These are phyloP conservation scores for Solanum sejunctum DNA, from an alignment of 257 asterid species.

Conservation along the genomic window DNA sequence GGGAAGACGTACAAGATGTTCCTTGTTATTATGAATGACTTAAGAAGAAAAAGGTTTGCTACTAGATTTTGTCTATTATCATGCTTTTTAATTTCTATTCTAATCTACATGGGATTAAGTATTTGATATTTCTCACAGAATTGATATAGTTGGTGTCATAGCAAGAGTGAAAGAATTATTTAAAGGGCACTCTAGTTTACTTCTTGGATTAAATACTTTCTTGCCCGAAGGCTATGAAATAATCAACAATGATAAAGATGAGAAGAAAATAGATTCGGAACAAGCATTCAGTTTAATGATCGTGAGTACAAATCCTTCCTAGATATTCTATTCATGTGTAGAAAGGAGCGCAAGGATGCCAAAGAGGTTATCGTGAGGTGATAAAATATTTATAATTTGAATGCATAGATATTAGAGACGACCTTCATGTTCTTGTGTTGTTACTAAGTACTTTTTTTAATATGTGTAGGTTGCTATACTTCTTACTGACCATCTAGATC, in stretches of 20 bases:
- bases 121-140: background rate
- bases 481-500: conserved; percentile 70
- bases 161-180: background rate
- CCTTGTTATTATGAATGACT: conserved; percentile 88
- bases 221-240: background rate
- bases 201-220: background rate
- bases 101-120: background rate
- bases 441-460: background rate
- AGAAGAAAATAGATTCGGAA: conserved; percentile 69
- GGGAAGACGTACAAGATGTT: conserved; percentile 77
- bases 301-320: conserved; percentile 81
- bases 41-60: conserved; percentile 83
- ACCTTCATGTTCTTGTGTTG: background rate
- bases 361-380: conserved; percentile 84
- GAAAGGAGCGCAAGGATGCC: conserved; percentile 72
- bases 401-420: background rate
- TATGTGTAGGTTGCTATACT: conserved; percentile 65
- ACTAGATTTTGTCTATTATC: background rate
- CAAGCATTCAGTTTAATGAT: conserved; percentile 77
- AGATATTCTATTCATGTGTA: conserved; percentile 81
- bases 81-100: conserved; percentile 20
- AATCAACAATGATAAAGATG: conserved; percentile 26
- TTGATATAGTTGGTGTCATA: background rate
- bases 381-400: background rate
- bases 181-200: background rate